Evolutionary conservation across 495 filamentous ascomycete species (phyloP), one percentile per base, ranked within the genome.

Genomic region (Xylaria longipes): DNA sequence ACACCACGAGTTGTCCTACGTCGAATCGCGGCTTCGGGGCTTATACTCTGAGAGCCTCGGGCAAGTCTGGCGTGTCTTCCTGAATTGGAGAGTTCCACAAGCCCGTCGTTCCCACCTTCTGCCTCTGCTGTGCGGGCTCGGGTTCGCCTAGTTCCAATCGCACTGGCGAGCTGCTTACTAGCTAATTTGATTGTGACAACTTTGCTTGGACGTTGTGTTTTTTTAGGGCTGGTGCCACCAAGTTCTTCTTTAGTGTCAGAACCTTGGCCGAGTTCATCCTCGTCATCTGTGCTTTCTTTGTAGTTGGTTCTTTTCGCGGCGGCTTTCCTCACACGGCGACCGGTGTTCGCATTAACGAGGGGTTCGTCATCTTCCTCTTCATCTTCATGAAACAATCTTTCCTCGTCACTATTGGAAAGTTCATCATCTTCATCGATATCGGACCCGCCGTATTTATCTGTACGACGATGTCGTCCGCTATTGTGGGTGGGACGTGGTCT

Each of bases 11-110:
- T 89, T 2, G 85, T 82, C 68, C 90, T 73, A 17, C 67, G 58
- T 29, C 79, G 79, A 35, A 78, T 68, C 61, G 84, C 78, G 39
- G 84, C 74, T 73, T 94, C 92, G 2, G 93, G 94, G 71, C 88
- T 94, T 48, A 79, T 85, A 15, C 92, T 93, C 50, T 77, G 77
- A 9, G 83, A 82, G 35, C 68, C 75, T 54, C 80, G 69, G 17
- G 87, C 88, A 37, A 86, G 82, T 37, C 90, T 83, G 17, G 90
- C 88, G 77, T 97, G 93, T 74, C 86, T 88, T 15, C 94, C 94
- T 3, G 94, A 97, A 75, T 90, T 91, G 0, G 93, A 90, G 41
- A 97, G 83, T 65, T 86, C 83, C 2, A 85, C 33, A 17, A 85
- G 69, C 9, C 80, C 78, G 7, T 58, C 72, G 6, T 71, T 75